phyloP scores from a whole-genome alignment of 805 yeast genomes.

The Monosporozyma yasuniensis region DNA sequence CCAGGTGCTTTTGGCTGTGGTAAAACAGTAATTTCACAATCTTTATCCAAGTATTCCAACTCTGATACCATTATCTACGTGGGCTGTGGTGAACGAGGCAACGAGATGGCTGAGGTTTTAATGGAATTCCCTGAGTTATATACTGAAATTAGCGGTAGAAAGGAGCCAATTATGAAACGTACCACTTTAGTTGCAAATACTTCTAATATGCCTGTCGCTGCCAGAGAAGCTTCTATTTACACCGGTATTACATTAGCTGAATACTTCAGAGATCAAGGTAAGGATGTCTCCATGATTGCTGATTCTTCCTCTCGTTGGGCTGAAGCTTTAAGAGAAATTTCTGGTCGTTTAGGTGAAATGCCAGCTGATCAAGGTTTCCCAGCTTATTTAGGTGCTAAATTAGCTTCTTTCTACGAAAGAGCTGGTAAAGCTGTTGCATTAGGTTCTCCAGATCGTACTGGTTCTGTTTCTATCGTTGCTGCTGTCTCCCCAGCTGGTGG shows the following conservation, averaged over 20 bases:
- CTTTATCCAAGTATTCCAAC: constrained; percentile 93
- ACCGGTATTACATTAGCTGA: constrained; percentile 98
- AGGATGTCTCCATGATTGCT: constrained; percentile 98
- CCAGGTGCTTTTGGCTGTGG: constrained; percentile 99
- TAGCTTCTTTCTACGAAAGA: constrained; percentile 98
- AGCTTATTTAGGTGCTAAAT: constrained; percentile 96
- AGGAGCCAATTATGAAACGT: constrained; percentile 99
- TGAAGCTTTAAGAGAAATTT: constrained; percentile 98
- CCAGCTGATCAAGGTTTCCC: constrained; percentile 99
- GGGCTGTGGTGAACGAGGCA: constrained; percentile 96
- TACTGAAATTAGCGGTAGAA: constrained; percentile 83
- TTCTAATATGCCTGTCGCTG: constrained; percentile 99
- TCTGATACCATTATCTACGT: constrained; percentile 94
- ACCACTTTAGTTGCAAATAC: constrained; percentile 98
- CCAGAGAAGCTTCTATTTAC: constrained; percentile 98
- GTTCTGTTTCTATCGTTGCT: constrained; percentile 98
- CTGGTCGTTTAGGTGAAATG: constrained; percentile 99
- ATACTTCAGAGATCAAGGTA: constrained; percentile 99
- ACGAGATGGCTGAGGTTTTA: constrained; percentile 98
- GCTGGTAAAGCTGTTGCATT: constrained; percentile 95
- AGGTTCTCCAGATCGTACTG: constrained; percentile 93
- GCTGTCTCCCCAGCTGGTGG: constrained; percentile 99
- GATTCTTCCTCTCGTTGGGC: constrained; percentile 99
- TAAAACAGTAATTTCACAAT: constrained; percentile 95
- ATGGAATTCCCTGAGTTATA: constrained; percentile 98